Evolutionary conservation across 2,329 filamentous ascomycete species (phyloP).

Genomic region (Xylogone sp.): DNA sequence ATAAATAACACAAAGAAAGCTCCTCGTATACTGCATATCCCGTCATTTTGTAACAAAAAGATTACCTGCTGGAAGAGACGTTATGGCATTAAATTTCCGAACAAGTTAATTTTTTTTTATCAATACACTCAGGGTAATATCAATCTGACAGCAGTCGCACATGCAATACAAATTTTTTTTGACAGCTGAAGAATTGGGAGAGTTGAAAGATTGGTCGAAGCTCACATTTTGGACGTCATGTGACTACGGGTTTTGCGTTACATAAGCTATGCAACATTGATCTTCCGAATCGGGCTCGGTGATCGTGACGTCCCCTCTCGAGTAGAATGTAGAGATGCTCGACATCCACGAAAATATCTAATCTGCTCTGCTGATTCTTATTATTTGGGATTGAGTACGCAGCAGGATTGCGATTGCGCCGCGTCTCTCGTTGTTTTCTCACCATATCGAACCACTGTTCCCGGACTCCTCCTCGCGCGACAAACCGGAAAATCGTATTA

Average conservation of each 20-base stretch:
- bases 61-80: too few relatives aligned
- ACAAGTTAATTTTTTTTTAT: too few relatives aligned
- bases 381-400: background rate
- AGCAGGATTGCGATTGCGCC: background rate
- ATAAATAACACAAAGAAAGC: too few relatives aligned
- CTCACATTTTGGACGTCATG: too few relatives aligned
- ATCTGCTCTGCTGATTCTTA: background rate
- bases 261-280: background rate
- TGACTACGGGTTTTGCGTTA: background rate
- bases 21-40: too few relatives aligned
- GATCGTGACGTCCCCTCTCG: background rate
- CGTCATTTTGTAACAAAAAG: too few relatives aligned
- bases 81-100: too few relatives aligned
- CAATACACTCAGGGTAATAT: too few relatives aligned
- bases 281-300: background rate
- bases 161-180: too few relatives aligned
- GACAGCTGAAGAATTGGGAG: background rate
- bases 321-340: background rate
- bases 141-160: too few relatives aligned
- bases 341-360: background rate
- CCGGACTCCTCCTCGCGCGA: background rate
- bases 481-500: conserved; percentile 5
- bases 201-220: too few relatives aligned
- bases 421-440: background rate
- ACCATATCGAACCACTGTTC: background rate